These are phyloP conservation scores for Beauveria brongniartii DNA, from an alignment of 2,329 filamentous ascomycete genomes.

Conservation along the genomic window DNA sequence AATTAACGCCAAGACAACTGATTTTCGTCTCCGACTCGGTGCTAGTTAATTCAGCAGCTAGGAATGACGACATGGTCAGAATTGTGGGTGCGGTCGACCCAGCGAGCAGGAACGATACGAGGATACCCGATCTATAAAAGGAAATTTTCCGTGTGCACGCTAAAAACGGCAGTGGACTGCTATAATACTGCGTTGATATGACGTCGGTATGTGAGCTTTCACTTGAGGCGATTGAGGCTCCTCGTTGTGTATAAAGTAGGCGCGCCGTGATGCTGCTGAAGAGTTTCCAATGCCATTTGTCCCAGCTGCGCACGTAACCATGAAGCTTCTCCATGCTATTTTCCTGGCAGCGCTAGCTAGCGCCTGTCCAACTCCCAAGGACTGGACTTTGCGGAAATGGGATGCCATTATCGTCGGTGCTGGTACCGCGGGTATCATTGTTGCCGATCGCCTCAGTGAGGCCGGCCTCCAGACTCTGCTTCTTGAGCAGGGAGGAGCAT, in stretches of 20 bases:
- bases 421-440: constrained; percentile 44
- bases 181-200: constrained; percentile 1
- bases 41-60: background rate
- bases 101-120: constrained; percentile 4
- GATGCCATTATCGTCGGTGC: constrained; percentile 37
- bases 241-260: background rate
- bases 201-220: background rate
- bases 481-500: constrained; percentile 42
- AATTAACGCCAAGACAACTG: no score
- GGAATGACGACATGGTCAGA: constrained; percentile 5
- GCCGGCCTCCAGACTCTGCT: constrained; percentile 43
- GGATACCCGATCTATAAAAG: background rate
- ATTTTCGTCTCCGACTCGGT: background rate
- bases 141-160: background rate
- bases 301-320: background rate
- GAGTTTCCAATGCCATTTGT: background rate
- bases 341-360: background rate
- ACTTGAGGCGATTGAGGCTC: background rate
- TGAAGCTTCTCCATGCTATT: background rate
- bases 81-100: constrained; percentile 8
- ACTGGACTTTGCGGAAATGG: constrained; percentile 16
- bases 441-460: constrained; percentile 42
- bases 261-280: background rate
- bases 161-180: background rate
- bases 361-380: constrained; percentile 8